Evolutionary conservation across 768 basidiomycete genomes (phyloP), one percentile per base, ranked within the genome.

Genomic region (Baorangia bicolor): DNA sequence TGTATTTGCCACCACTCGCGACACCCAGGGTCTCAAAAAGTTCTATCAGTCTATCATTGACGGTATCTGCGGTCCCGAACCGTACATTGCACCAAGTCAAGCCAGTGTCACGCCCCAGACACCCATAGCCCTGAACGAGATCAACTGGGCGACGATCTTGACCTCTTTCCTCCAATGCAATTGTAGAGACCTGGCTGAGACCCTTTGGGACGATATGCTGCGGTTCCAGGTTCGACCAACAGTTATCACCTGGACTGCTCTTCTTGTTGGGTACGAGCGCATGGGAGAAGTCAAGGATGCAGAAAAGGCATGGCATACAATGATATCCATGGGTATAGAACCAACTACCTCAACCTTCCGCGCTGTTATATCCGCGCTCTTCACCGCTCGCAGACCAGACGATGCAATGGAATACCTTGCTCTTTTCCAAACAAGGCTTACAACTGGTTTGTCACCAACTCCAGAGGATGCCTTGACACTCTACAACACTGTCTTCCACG

Each of bases 401-500:
- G 76, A 81, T 23, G 88, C 83, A 2, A 60, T 85, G 59, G 61
- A 69, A 33, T 71, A 73, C 46, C 82, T 94, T 60, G 65, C 71
- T 11, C 74, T 77, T 49, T 86, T 87, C 60, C 76, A 81, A 61
- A 49, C 50, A 23, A 60, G 47, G 27, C 41, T 60, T n/a, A 34
- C 59, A 3, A 41, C 38, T 18, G 56, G 49, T 45, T 63, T 31
- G 65, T 68, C 55, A 3, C 60, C 64, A 60, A 49, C 71, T 69
- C 49, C 59, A 68, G 53, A 68, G 65, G 46, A 68, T 59, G 30
- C 65, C 68, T 64, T 82, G 20, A 59, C 74, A 6, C 77, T 90
- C 1, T 87, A 89, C 65, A 95, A 94, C 68, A 86, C 86, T n/a
- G 81, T 87, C 39, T 69, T 96, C 14, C 77, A 86, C 42, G 86